A percentile compares a stretch with the other conserved stretches of the same genome.
Conservation (phyloP, 106 monocot species). For the Platanthera zijinensis region DNA sequence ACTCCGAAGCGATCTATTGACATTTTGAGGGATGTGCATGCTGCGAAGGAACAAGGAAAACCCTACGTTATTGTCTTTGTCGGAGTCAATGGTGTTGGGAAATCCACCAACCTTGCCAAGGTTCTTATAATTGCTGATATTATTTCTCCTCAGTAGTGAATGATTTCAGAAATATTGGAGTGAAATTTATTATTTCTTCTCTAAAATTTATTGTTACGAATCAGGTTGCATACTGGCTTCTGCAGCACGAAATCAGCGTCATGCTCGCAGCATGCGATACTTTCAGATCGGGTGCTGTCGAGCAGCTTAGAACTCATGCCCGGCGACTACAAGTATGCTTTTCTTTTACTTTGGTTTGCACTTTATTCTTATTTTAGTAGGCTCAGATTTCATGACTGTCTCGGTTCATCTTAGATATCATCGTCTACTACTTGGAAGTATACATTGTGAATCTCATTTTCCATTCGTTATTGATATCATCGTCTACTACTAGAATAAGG, state of each 20-base stretch:
- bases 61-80: constrained; percentile 97
- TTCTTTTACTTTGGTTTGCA: not conserved
- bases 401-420: not conserved
- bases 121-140: constrained; percentile 18
- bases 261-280: constrained; percentile 98
- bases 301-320: constrained; percentile 97
- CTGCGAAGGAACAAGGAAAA: constrained; percentile 91
- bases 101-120: constrained; percentile 99
- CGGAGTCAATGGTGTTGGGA: constrained; percentile 98
- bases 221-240: constrained; percentile 98
- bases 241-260: constrained; percentile 82
- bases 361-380: not conserved
- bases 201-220: not conserved
- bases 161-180: not conserved
- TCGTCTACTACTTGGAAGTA: not conserved
- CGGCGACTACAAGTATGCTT: constrained; percentile 81
- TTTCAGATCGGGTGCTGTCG: constrained; percentile 97
- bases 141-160: not conserved
- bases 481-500: too few species aligned
- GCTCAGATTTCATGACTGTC: not conserved
- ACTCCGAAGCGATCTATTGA: constrained; percentile 94
- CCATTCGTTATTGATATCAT: too few species aligned
- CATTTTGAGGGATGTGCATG: constrained; percentile 94
- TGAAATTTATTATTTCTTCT: not conserved
- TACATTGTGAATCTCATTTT: too few species aligned